Evolutionary conservation across 2,329 filamentous ascomycete genomes (phyloP), one percentile per base, ranked within the genome.

Genomic region (Monascus ruber): DNA sequence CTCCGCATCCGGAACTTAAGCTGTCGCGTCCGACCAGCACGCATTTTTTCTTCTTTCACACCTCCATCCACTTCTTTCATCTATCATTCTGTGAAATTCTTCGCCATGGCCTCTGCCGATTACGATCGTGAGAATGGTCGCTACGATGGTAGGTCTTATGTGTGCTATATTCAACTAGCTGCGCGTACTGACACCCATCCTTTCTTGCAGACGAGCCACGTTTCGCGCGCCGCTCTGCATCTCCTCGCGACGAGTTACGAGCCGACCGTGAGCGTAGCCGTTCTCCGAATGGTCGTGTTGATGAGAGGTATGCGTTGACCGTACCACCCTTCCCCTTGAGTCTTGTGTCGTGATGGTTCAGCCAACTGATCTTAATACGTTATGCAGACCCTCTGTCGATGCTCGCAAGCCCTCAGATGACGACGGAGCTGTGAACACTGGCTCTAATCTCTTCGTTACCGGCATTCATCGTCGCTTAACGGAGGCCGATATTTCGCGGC

Each of bases 401-500:
- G 58, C 65, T 43, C 66, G 67, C 49, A 65, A 66, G 54, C 60
- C 60, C 44, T 63, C 46, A 38, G 63, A 65, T 31, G 85, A 76
- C 34, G 73, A 93, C 55, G 83, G 83, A 52, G 82, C 88, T 47
- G 62, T 83, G 59, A 98, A 98, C 69, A 84, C 87, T 47, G 91
- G 91, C 53, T 95, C 91, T 51, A 98, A 98, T 71, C 83, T 98
- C 43, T 98, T 98, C 64, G 91, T 98, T 50, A 98, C 91, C 47
- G 91, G 91, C 53, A 98, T 98, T 50, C 87, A 96, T 64, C 91
- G 91, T 42, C 84, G 85, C 55, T 77, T 98, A 50, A 81, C 77
- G 35, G 91, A 98, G 65, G 76, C 81, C 10, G 91, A 96, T 60
- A 85, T 98, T 45, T 83, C 84, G 39, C 87, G 87, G 63, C 81